Conservation (phyloP, 148 eudicot genomes). For the Cornus florida region DNA sequence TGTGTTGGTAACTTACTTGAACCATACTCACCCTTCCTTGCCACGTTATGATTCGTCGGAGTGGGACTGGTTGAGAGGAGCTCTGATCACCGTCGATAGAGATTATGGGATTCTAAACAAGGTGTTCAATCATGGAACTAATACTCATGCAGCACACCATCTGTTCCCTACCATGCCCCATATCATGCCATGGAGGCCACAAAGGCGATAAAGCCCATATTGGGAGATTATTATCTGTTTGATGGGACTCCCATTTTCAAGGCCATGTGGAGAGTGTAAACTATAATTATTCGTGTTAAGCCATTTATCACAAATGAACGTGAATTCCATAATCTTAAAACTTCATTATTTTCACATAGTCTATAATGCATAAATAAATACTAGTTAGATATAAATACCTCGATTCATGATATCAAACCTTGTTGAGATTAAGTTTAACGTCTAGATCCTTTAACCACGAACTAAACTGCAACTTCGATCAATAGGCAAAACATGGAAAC, state of each 20-base stretch:
- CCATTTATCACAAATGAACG: no score
- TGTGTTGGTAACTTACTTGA: slow-evolving; percentile 1
- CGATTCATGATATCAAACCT: no score
- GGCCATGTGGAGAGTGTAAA: no score
- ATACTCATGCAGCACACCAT: slow-evolving; percentile 17
- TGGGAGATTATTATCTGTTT: background rate
- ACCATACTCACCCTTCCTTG: slow-evolving; percentile 12
- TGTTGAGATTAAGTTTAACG: no score
- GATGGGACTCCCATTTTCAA: background rate
- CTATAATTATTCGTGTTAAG: no score
- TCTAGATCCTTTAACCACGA: no score
- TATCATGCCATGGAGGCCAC: background rate
- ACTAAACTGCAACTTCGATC: no score
- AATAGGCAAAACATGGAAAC: no score
- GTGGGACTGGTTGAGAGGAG: slow-evolving; percentile 17
- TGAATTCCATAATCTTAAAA: no score
- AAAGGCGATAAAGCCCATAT: background rate
- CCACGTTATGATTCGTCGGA: slow-evolving; percentile 6
- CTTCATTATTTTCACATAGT: no score
- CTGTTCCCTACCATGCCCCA: slow-evolving; percentile 1
- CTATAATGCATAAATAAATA: no score
- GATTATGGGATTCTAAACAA: slow-evolving; percentile 12
- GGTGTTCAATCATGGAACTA: slow-evolving; percentile 9
- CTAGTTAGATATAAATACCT: no score
- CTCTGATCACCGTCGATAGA: slow-evolving; percentile 3